Evolutionary conservation across 192 early-diverging fungal genomes (phyloP), one percentile per base, ranked within the genome.

Genomic region (Mortierella claussenii): DNA sequence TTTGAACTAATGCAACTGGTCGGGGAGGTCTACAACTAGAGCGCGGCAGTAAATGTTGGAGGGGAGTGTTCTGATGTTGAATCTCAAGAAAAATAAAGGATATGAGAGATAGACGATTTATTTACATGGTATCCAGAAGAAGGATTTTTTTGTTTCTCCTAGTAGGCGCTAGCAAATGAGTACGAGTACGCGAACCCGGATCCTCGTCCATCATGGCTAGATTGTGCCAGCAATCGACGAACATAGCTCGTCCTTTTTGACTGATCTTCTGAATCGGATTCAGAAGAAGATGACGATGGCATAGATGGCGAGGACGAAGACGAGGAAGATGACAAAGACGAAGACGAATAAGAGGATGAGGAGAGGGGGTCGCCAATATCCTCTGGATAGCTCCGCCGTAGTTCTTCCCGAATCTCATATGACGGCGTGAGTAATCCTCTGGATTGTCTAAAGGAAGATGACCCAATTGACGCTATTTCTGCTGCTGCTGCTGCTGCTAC

Each of bases 1-100:
- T 69, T 80, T 15, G 78, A 82, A 12, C 84, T 98, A 60, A 84
- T 84, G 63, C 23, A 75, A 27, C 54, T 82, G 15, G 66, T 87
- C 48, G 55, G 71, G n/a, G 50, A 69, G 27, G 49, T 81, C 11
- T 85, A 81, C 46, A 37, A 34, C 20, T 55, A n/a, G n/a, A n/a
- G n/a, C n/a, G n/a, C n/a, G n/a, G n/a, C n/a, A n/a, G n/a, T n/a
- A n/a, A n/a, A n/a, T n/a, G n/a, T n/a, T n/a, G n/a, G n/a, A n/a
- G n/a, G n/a, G n/a, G n/a, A n/a, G n/a, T n/a, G n/a, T n/a, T n/a
- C n/a, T n/a, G n/a, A n/a, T n/a, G n/a, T n/a, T n/a, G n/a, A n/a
- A n/a, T n/a, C n/a, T n/a, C n/a, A n/a, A n/a, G n/a, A n/a, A n/a
- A n/a, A n/a, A n/a, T n/a, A n/a, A n/a, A n/a, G n/a, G n/a, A n/a